Evolutionary conservation across 1,284 basidiomycete species (phyloP).

Genomic region (Peniophora sp.): DNA sequence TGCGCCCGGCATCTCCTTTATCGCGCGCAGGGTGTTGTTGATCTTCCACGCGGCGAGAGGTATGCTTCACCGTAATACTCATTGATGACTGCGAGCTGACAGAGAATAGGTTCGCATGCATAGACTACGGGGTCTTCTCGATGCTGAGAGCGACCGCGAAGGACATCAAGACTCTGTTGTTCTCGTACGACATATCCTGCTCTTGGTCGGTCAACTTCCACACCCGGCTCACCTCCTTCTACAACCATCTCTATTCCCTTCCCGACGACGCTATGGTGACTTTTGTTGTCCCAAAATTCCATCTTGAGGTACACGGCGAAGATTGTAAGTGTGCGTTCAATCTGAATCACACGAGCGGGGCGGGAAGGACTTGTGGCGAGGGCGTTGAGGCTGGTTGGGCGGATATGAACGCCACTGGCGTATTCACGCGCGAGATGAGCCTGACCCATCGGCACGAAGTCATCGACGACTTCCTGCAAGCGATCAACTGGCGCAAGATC

Average conservation of each 20-base stretch:
- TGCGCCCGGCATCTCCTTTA: slow-evolving; percentile 15
- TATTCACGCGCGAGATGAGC: slow-evolving; percentile 24
- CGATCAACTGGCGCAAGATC: slow-evolving; percentile 22
- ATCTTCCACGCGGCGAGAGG: slow-evolving; percentile 17
- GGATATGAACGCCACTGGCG: slow-evolving; percentile 9
- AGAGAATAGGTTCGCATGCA: slow-evolving; percentile 17
- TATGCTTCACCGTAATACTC: slow-evolving; percentile 5
- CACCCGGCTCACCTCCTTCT: slow-evolving; percentile 5
- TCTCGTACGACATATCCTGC: slow-evolving; percentile 22
- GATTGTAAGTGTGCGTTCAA: slow-evolving; percentile 18
- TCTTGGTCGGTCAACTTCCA: slow-evolving; percentile 15
- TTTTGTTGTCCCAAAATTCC: slow-evolving; percentile 24
- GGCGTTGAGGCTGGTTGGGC: slow-evolving; percentile 23
- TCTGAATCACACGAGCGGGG: slow-evolving; percentile 17
- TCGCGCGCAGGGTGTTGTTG: slow-evolving; percentile 9
- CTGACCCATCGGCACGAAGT: slow-evolving; percentile 22
- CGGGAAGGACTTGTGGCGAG: slow-evolving; percentile 27
- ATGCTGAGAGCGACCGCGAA: not conserved
- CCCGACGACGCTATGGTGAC: not conserved
- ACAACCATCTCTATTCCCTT: not conserved
- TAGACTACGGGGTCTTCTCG: slow-evolving; percentile 19
- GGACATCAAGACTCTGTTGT: slow-evolving; percentile 3
- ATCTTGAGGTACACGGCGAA: slow-evolving; percentile 19
- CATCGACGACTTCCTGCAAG: slow-evolving; percentile 23
- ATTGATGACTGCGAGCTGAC: not conserved